Base-by-base conservation (phyloP, 75 land plant genomes). In the Gnetum montanum region DNA sequence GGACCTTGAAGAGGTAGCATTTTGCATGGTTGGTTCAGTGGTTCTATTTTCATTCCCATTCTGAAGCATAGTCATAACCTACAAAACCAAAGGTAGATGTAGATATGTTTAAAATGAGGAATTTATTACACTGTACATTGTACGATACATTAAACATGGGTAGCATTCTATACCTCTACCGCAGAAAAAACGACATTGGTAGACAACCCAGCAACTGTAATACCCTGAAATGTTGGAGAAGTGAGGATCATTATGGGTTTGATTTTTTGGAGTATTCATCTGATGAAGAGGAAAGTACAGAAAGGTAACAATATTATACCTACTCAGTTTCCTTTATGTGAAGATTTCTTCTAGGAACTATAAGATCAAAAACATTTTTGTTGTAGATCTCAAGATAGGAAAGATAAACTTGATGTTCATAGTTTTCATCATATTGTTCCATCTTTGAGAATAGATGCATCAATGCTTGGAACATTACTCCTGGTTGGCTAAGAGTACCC, bases 1-100 rank as follows among this genome's bases (percentile, higher is more conserved):
- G 24, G 70, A 68, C 27, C 58, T 30, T 16, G 70, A 68, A n/a
- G 70, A 68, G 2, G 70, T 68, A 15, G 62, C 70, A 54, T 68
- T 68, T 7, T 63, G 4, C 18, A 41, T 31, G 20, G 70, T 68
- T 11, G 68, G 59, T 40, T 68, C 68, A 7, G 59, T 68, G 4
- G 49, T 53, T 44, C 66, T 49, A 26, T 63, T 46, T 0, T 48
- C 66, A 31, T 54, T 62, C 5, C 70, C 70, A 31, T 40, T 15
- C 19, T 62, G 59, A 53, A 68, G 67, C 68, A 62, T 53, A 7
- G 26, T 20, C 70, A 62, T 68, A 3, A 68, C 68, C 70, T 68
- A 25, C 28, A 46, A 27, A 7, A 31, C 13, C 36, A 31, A 31
- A 16, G 10, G 6, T 15, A 5, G 0, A n/a, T n/a, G n/a, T n/a